Evolutionary conservation across 2,329 filamentous ascomycete species (phyloP), one percentile per base, ranked within the genome.

Genomic region (Arthrobotrys entomopaga): DNA sequence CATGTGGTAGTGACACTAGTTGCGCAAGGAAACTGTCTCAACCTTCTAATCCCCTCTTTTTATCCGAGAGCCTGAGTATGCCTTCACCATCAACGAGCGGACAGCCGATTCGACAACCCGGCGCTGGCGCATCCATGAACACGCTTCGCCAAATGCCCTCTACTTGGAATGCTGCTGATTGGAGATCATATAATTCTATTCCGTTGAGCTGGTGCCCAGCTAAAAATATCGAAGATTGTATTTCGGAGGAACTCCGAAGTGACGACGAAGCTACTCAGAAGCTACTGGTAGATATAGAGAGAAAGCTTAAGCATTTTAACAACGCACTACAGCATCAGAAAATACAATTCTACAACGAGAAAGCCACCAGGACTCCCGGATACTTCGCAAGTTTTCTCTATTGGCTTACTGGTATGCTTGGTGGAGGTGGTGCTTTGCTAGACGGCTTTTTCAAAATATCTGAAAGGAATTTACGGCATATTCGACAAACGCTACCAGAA

Each of bases 191-290:
- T 20, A 16, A 40, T 16, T 26, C 60, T 3, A 56, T 60, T 13
- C 48, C 67, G 4, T 46, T 72, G 11, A 38, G 22, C 48, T 72
- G 67, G 67, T 72, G 67, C n/a, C 67, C 67, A 5, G 24, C 43
- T 3, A 42, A n/a, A 2, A 49, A 72, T 49, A n/a, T 60, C 3
- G 22, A 6, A 10, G 53, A 34, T 2, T 72, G 67, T 38, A 6
- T 72, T 3, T 38, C 53, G 0, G 29, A 50, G 3, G 65, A 59
- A 20, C 20, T 59, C 13, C 10, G 38, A n/a, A 53, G 26, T 6
- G 42, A 65, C n/a, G 13, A 34, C 0, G 15, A 58, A 1, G n/a
- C 8, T 3, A 43, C 65, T 15, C 3, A 13, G 5, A 26, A 56
- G 3, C n/a, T 61, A 6, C 40, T 72, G 1, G 42, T 60, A 5